Evolutionary conservation across 768 basidiomycete genomes (phyloP).

Genomic region (Phylloporus rhodoxanthus): DNA sequence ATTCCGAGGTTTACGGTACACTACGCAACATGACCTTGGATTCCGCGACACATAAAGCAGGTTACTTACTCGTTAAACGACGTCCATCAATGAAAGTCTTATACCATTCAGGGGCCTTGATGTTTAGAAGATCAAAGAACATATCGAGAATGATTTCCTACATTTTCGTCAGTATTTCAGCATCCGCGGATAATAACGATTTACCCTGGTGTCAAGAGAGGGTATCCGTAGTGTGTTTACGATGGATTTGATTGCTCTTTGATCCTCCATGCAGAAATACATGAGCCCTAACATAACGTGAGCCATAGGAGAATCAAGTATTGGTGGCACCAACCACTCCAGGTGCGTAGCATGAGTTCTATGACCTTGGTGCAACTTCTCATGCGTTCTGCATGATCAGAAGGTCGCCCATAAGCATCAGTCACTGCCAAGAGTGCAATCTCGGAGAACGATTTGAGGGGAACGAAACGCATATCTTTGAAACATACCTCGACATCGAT

Average conservation of each 20-base stretch:
- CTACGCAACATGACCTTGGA: constrained; percentile 29
- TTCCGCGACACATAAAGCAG: neutral
- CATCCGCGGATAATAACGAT: neutral
- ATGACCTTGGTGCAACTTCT: constrained; percentile 72
- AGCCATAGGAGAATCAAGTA: constrained; percentile 1
- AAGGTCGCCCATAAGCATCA: constrained; percentile 83
- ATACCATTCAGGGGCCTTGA: constrained; percentile 90
- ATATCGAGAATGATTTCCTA: constrained; percentile 92
- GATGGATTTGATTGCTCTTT: constrained; percentile 77
- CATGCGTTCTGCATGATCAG: constrained; percentile 75
- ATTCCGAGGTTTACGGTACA: constrained; percentile 59
- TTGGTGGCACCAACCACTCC: constrained; percentile 67
- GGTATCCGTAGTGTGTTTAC: constrained; percentile 86
- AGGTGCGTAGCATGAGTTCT: constrained; percentile 79
- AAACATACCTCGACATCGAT: constrained; percentile 78
- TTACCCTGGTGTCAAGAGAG: constrained; percentile 76
- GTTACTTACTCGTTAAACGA: constrained; percentile 71
- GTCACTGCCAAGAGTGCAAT: constrained; percentile 86
- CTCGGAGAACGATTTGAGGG: constrained; percentile 33
- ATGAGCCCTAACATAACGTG: constrained; percentile 58
- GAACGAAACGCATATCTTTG: neutral
- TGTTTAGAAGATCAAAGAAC: constrained; percentile 89
- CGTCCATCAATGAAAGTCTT: constrained; percentile 87
- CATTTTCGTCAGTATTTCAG: constrained; percentile 12
- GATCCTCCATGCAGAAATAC: constrained; percentile 90